Percentiles rank a stretch among this genome's conserved stretches.
These are phyloP conservation scores for Musa acuminata DNA, from an alignment of 176 grass and related monocot species.

Conservation along the genomic window DNA sequence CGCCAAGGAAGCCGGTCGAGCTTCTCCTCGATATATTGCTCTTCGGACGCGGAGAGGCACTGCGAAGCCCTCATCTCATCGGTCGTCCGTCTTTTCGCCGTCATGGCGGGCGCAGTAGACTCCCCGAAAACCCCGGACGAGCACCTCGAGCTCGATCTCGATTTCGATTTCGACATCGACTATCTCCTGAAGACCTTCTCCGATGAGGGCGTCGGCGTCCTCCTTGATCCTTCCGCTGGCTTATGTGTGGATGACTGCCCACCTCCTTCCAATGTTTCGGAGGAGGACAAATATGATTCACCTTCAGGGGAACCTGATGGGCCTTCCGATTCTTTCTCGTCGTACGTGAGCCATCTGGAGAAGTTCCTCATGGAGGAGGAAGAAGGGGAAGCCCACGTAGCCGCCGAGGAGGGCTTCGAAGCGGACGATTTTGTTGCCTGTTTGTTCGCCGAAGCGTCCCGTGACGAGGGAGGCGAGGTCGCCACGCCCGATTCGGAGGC, in stretches of 20 bases:
- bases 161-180: slow-evolving; percentile 47
- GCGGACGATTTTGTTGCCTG: slow-evolving; percentile 22
- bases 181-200: slow-evolving; percentile 50
- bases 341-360: slow-evolving; percentile 37
- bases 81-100: background rate
- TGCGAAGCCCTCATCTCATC: too few relatives aligned
- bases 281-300: slow-evolving; percentile 35
- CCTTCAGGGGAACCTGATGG: slow-evolving; percentile 4
- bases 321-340: background rate
- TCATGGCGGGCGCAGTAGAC: background rate
- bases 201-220: background rate
- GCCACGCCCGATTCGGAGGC: background rate
- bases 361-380: slow-evolving; percentile 71
- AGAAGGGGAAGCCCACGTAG: slow-evolving; percentile 7
- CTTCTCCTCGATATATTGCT: background rate
- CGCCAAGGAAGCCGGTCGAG: background rate
- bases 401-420: slow-evolving; percentile 11
- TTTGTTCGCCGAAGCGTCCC: slow-evolving; percentile 52
- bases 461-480: slow-evolving; percentile 22
- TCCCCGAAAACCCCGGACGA: background rate
- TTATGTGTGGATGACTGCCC: slow-evolving; percentile 16
- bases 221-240: slow-evolving; percentile 2
- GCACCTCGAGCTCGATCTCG: slow-evolving; percentile 15
- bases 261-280: slow-evolving; percentile 1
- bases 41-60: background rate